These are phyloP conservation scores for Cadophora malorum DNA, from an alignment of 2,329 filamentous ascomycete species.

Conservation along the genomic window DNA sequence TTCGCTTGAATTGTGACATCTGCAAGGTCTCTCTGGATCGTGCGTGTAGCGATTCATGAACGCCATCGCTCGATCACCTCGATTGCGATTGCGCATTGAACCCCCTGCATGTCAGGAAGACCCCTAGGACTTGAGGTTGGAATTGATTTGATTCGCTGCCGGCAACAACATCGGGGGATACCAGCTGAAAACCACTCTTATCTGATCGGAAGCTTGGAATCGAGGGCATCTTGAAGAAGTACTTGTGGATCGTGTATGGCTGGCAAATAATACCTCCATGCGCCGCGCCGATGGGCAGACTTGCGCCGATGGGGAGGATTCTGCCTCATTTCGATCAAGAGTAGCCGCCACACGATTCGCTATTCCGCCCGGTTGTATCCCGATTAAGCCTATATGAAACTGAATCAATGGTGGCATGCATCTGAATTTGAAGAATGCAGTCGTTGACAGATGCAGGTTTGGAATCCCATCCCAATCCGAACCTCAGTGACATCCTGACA, in stretches of 20 bases:
- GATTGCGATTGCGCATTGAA: background rate
- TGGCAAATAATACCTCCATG: no score
- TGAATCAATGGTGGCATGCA: background rate
- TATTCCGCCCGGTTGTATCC: background rate
- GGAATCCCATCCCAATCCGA: background rate
- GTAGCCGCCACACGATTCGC: background rate
- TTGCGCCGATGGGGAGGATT: background rate
- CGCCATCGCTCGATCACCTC: background rate
- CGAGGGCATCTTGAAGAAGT: background rate
- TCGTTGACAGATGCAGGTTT: background rate
- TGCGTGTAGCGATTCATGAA: constrained; percentile 3
- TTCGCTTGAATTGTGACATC: background rate
- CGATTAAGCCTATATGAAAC: background rate
- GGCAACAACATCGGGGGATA: background rate
- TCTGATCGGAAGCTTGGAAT: background rate
- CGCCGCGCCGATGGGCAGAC: no score
- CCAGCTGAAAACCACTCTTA: background rate
- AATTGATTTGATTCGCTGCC: background rate
- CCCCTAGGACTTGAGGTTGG: background rate
- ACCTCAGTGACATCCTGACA: no score
- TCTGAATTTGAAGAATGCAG: background rate
- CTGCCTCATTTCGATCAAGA: background rate
- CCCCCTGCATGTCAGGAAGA: background rate
- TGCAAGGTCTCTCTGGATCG: background rate
- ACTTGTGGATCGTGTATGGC: no score